Percentiles rank a stretch among this genome's conserved stretches.
These are phyloP conservation scores for Yamadazyma taylorii DNA, from an alignment of 1,139 yeast species.

Conservation along the genomic window DNA sequence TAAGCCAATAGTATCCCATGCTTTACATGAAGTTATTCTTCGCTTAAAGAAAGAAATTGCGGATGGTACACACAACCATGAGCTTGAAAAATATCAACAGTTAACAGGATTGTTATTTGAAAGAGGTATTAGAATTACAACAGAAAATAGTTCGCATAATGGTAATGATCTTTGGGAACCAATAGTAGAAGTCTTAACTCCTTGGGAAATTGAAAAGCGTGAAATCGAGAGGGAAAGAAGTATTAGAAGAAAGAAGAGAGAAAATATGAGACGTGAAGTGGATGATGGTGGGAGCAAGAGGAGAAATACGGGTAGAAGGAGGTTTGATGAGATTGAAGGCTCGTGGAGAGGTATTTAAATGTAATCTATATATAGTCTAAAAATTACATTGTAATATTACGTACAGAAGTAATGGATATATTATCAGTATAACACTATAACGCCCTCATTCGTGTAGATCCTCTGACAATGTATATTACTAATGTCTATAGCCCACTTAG, in stretches of 20 bases:
- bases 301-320: slow-evolving; percentile 52
- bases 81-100: slow-evolving; percentile 46
- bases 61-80: slow-evolving; percentile 67
- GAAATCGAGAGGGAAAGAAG: slow-evolving; percentile 95
- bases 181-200: slow-evolving; percentile 77
- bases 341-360: slow-evolving; percentile 22
- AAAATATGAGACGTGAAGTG: slow-evolving; percentile 65
- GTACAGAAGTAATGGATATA: no score
- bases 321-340: slow-evolving; percentile 56
- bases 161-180: slow-evolving; percentile 85
- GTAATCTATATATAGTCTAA: neutral
- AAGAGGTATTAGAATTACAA: slow-evolving; percentile 44
- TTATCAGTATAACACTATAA: no score
- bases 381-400: neutral
- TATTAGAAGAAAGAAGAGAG: slow-evolving; percentile 88
- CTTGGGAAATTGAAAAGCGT: slow-evolving; percentile 91
- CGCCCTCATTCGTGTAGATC: no score
- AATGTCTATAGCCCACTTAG: no score
- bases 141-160: slow-evolving; percentile 45
- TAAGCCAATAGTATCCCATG: slow-evolving; percentile 85
- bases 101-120: slow-evolving; percentile 45
- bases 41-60: slow-evolving; percentile 78
- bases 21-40: slow-evolving; percentile 77
- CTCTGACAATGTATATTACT: no score
- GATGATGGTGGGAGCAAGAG: slow-evolving; percentile 41